Evolutionary conservation across 306 rosid genomes (phyloP), one percentile per base, ranked within the genome.

Genomic region (Cicer cuneatum): DNA sequence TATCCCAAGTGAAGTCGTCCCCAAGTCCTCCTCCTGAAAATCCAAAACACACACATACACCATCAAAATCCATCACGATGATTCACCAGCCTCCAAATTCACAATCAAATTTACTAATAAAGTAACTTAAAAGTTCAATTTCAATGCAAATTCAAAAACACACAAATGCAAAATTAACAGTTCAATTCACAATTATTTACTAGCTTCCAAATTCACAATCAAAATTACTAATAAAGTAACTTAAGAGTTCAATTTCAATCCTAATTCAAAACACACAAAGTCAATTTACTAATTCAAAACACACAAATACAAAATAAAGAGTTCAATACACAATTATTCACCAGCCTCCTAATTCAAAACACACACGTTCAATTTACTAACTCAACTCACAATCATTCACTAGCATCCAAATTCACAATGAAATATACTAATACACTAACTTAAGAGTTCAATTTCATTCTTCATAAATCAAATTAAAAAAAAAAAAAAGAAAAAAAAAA

Each of bases 1-100:
- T 61, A 92, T 87, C 72, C 96, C 99, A 14, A 94, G 94, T 7
- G 97, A 88, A 41, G 78, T 90, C 18, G 96, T 92, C 1, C 99
- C 99, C 83, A 94, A 83, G 77, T 86, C 92, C 10, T 82, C 76
- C 85, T 88, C 99, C 96, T 91, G 92, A 64, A 66, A 83, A 75
- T 21, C 19, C 56, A 71, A 49, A 58, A 19, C 56, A 5, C 40
- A 12, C 10, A 1, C 15, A 72, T 29, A 29, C 35, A 29, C 35
- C 35, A 29, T 29, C 5, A 21, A 70, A 67, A 79, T 66, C 12
- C 12, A 21, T n/a, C 78, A 65, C 11, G 63, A 41, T 16, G 16
- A 39, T 16, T 10, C 77, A 69, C 15, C 74, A 14, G 3, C 41
- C 41, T 49, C 21, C 29, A 45, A 38, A 52, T 48, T 39, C 18